A percentile compares a stretch with the other conserved stretches of the same genome.
These are phyloP conservation scores for Galium porrigens DNA, from an alignment of 305 asterid species.

Conservation along the genomic window DNA sequence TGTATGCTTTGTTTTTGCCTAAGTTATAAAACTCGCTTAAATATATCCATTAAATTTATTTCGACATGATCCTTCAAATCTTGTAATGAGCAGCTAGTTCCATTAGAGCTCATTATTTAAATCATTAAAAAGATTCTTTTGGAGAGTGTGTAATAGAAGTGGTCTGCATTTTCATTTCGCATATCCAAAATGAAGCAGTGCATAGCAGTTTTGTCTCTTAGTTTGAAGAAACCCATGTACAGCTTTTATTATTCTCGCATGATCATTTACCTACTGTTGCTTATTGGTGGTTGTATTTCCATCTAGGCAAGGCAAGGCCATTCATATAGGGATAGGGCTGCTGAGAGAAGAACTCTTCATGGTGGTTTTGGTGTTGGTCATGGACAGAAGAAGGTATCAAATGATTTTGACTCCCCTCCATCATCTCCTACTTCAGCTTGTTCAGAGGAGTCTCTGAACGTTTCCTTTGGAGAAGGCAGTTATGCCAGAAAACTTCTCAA, in stretches of 20 bases:
- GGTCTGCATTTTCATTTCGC: not conserved
- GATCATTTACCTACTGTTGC: not conserved
- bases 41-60: not conserved
- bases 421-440: slow-evolving; percentile 29
- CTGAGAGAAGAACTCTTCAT: slow-evolving; percentile 80
- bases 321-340: slow-evolving; percentile 76
- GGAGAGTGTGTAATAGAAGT: not conserved
- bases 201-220: not conserved
- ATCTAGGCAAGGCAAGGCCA: slow-evolving; percentile 27
- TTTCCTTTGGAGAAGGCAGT: slow-evolving; percentile 72
- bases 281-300: slow-evolving; percentile 10
- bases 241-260: not conserved
- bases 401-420: slow-evolving; percentile 26
- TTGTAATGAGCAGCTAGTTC: too few relatives aligned
- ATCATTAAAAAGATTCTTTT: not conserved
- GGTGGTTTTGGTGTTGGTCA: slow-evolving; percentile 88
- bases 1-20: not conserved
- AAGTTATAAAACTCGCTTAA: not conserved
- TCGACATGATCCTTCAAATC: not conserved
- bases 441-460: slow-evolving; percentile 50
- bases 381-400: slow-evolving; percentile 48
- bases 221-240: not conserved
- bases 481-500: slow-evolving; percentile 68
- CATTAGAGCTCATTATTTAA: not conserved
- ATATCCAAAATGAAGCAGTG: not conserved